These are phyloP conservation scores for Colletotrichum brevisporum DNA, from an alignment of 2,329 filamentous ascomycete species.

Conservation along the genomic window DNA sequence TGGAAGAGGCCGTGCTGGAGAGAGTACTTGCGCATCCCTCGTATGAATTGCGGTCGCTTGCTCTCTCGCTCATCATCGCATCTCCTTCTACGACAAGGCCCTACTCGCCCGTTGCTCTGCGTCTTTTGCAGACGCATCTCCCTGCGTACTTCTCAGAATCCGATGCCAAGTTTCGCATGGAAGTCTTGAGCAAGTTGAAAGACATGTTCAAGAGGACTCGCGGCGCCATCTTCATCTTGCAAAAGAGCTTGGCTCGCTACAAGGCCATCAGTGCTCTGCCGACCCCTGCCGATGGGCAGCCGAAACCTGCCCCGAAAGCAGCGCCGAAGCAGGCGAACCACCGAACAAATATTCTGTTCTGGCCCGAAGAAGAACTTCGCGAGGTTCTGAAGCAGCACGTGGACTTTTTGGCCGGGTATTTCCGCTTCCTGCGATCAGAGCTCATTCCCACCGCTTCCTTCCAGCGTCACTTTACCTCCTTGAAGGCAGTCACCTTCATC, in stretches of 20 bases:
- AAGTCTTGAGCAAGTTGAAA: slow-evolving; percentile 81
- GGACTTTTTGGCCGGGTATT: slow-evolving; percentile 81
- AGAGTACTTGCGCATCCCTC: slow-evolving; percentile 69
- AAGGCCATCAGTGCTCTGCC: slow-evolving; percentile 38
- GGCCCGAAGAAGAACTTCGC: slow-evolving; percentile 54
- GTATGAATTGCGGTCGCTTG: slow-evolving; percentile 80
- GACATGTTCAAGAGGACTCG: slow-evolving; percentile 83
- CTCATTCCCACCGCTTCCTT: slow-evolving; percentile 88
- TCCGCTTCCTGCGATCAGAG: slow-evolving; percentile 79
- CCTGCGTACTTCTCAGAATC: slow-evolving; percentile 84
- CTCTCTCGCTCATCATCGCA: slow-evolving; percentile 83
- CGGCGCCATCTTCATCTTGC: slow-evolving; percentile 72
- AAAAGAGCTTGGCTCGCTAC: slow-evolving; percentile 52
- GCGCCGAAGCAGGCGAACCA: slow-evolving; percentile 43
- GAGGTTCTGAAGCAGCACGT: slow-evolving; percentile 65
- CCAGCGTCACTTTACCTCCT: slow-evolving; percentile 85
- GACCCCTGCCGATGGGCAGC: slow-evolving; percentile 25
- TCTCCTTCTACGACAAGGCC: slow-evolving; percentile 82
- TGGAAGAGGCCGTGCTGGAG: slow-evolving; percentile 63
- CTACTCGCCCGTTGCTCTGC: slow-evolving; percentile 74
- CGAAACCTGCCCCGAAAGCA: slow-evolving; percentile 22
- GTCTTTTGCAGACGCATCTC: slow-evolving; percentile 75
- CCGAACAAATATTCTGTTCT: slow-evolving; percentile 54
- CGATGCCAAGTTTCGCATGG: slow-evolving; percentile 88
- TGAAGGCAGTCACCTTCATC: slow-evolving; percentile 79